A percentile compares a stretch with the other conserved stretches of the same genome.
These are phyloP conservation scores for Exserohilum turcica DNA, from an alignment of 2,329 filamentous ascomycete genomes.

Conservation along the genomic window DNA sequence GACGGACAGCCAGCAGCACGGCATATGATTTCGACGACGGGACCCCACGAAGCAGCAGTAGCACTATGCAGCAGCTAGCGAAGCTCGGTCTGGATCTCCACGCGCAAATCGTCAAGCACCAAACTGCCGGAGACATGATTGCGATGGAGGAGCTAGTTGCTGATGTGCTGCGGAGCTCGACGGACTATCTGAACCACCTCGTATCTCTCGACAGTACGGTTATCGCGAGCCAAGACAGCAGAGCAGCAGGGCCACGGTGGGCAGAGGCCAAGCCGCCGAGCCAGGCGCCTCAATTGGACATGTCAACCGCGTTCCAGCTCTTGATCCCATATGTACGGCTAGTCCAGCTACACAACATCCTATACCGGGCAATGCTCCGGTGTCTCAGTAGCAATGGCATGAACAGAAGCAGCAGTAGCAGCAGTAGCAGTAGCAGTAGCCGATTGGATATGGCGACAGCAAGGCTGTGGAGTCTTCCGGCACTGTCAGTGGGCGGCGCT, in stretches of 20 bases:
- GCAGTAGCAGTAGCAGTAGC: not conserved
- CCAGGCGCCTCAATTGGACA: not conserved
- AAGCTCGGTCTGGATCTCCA: slow-evolving; percentile 1
- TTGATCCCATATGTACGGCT: not conserved
- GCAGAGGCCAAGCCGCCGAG: not conserved
- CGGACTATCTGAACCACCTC: not conserved
- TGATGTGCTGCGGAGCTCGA: not conserved
- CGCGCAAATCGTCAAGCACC: not conserved
- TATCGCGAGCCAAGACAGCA: not conserved
- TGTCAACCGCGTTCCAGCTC: not conserved
- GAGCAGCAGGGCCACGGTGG: not conserved
- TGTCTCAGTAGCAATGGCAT: not conserved
- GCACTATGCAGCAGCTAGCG: slow-evolving; percentile 1
- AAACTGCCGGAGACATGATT: not conserved
- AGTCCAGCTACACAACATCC: slow-evolving; percentile 2
- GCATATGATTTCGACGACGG: not conserved
- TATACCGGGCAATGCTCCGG: slow-evolving; percentile 3
- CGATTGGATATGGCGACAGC: not conserved
- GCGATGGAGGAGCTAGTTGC: not conserved
- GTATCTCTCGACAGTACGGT: not conserved
- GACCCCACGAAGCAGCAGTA: not conserved
- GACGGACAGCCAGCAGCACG: not conserved
- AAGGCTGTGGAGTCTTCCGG: not conserved
- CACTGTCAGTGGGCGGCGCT: not conserved
- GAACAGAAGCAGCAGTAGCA: not conserved